Evolutionary conservation across 305 asterid species (phyloP), one percentile per base, ranked within the genome.

Genomic region (Fraxinus sp.): DNA sequence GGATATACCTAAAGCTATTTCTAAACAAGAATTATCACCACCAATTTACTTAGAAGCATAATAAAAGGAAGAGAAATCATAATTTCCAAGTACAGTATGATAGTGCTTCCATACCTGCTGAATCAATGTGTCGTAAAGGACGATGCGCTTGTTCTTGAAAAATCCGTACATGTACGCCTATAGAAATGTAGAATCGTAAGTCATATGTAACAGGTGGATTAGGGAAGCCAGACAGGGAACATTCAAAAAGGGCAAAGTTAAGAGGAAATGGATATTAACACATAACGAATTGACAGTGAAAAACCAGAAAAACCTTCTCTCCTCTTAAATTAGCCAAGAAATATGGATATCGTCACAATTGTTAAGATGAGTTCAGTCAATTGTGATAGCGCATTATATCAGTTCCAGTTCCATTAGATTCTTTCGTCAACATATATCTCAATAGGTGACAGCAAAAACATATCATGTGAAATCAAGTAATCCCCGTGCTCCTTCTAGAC

Each of bases 101-200:
- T 57, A 57, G 26, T 8, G 49, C 72, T 77, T 71, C 73, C 87
- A 79, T 91, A 97, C 98, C 99, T 97, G 98, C 87, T 97, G 98
- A 86, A 97, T 90, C 87, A 97, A 89, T 24, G 99, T 97, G 89
- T 95, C 98, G 75, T 93, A 97, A 77, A 97, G 98, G 81, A 97
- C 98, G 79, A 97, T 97, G 74, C 99, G 88, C 86, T 97, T 97
- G 91, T 95, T 97, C 82, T 97, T 93, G 86, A 92, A 92, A 91
- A 97, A 97, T 36, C 99, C 99, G 75, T 97, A 97, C 98, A 97
- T 95, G 94, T 97, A 97, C 33, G 99, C 99, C 98, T 97, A 89
- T 89, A 86, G 79, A 86, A 83, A 84, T 66, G 78, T 74, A 28
- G 70, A 83, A 13, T 79, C 43, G 81, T 83, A 73, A 82, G 75